Evolutionary conservation across 306 rosid genomes (phyloP), one percentile per base, ranked within the genome.

Genomic region (Cicer yamashitae): DNA sequence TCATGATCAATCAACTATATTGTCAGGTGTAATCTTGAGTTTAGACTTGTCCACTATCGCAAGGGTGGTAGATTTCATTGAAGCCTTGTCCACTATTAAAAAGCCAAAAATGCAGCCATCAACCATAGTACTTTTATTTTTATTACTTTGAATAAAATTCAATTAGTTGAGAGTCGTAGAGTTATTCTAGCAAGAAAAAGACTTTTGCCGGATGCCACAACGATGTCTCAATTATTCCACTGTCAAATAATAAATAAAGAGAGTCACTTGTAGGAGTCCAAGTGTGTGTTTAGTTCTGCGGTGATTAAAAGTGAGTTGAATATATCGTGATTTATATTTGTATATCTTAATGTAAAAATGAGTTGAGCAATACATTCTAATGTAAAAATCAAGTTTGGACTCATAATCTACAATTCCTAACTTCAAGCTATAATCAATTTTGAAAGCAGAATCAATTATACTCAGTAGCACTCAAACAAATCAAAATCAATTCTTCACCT

Each of bases 41-140:
- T 53, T 59, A 40, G 58, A 2, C 50, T 7, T 11, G 65, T 58
- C 58, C 47, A 12, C 47, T 47, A 6, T 75, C 8, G 13, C 2
- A 67, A 44, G 63, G 1, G 46, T 14, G 60, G 68, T 70, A 43
- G 43, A 51, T 22, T 22, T 22, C 25, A 22, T 78, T 61, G 37
- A 73, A 37, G 69, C 2, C 17, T 83, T 83, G 76, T 79, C 79
- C 71, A 56, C 65, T 69, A 53, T 37, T 70, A 60, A 60, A 77
- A 34, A 67, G 70, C 77, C 47, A 73, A 1, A 18, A 37, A 25
- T 70, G 76, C 17, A 79, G 18, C 78, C 71, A 74, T 74, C 76
- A 69, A 70, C 67, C 69, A 25, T 9, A 39, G 66, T 69, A 46
- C 78, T 78, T 2, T 70, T 74, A 30, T 44, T 61, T 17, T 74